Evolutionary conservation across 345 rosid genomes (phyloP).

Genomic region (Brassica rapa): DNA sequence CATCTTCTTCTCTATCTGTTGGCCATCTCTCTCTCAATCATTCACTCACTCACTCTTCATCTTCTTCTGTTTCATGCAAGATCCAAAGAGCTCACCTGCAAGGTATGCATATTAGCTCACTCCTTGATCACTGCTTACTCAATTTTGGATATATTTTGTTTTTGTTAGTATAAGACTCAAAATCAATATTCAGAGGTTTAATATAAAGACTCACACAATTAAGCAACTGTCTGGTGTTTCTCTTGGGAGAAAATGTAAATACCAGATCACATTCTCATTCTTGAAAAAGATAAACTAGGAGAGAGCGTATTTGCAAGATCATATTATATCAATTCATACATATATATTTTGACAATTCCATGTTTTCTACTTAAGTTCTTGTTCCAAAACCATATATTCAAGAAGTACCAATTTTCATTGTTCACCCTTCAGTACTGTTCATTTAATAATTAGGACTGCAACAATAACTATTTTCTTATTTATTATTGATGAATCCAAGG

Average conservation of each 20-base stretch:
- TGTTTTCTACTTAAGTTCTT: neutral
- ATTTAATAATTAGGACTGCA: neutral
- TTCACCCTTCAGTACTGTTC: neutral
- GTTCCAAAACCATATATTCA: neutral
- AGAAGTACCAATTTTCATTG: neutral
- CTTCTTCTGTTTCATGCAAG: constrained; percentile 68
- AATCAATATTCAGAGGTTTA: neutral
- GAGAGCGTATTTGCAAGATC: neutral
- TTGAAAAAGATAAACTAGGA: neutral
- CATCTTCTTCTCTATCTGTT: constrained; percentile 28
- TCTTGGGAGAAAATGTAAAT: neutral
- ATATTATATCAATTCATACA: neutral
- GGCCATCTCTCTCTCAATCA: constrained; percentile 31
- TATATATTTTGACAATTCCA: neutral
- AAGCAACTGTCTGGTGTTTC: constrained; percentile 1
- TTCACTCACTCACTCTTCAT: constrained; percentile 20
- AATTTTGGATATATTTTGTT: neutral
- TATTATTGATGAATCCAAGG: constrained; percentile 6
- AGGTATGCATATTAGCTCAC: constrained; percentile 50
- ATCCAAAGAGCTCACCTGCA: constrained; percentile 64
- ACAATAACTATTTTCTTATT: neutral
- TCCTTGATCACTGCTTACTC: constrained; percentile 2
- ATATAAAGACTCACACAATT: neutral
- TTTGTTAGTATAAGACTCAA: neutral
- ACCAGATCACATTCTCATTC: constrained; percentile 7